Conservation (phyloP, 257 asterid genomes). For the Fraxinus pennsylvanica region DNA sequence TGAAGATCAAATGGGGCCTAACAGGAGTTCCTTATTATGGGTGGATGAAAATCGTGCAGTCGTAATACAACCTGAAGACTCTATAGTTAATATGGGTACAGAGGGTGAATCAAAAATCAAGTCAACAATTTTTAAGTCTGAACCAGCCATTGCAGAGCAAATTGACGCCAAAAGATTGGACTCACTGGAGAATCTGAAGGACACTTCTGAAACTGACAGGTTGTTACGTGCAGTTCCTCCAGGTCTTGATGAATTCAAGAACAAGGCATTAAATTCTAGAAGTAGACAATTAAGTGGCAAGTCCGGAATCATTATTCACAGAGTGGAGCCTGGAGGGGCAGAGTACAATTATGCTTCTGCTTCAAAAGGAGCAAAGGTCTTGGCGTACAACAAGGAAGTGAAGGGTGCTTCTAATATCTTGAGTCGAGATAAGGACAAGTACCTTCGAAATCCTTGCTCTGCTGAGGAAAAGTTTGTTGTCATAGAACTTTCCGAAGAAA, state of each 20-base stretch:
- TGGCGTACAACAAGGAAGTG: conserved; percentile 87
- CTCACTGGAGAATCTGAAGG: conserved; percentile 34
- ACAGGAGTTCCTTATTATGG: conserved; percentile 28
- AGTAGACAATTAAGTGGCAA: conserved; percentile 41
- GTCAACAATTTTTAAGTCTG: conserved; percentile 25
- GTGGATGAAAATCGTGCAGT: conserved; percentile 32
- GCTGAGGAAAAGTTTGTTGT: conserved; percentile 82
- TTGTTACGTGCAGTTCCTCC: conserved; percentile 48
- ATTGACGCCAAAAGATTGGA: conserved; percentile 34
- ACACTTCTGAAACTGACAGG: conserved; percentile 40
- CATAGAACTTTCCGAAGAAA: conserved; percentile 93
- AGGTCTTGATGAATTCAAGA: conserved; percentile 82
- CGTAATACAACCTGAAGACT: conserved; percentile 29
- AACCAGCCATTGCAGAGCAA: conserved; percentile 36
- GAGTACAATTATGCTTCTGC: conserved; percentile 93
- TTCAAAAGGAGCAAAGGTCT: conserved; percentile 91
- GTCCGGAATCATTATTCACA: conserved; percentile 63
- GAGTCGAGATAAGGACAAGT: conserved; percentile 81
- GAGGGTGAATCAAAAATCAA: conserved; percentile 30
- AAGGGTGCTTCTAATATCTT: conserved; percentile 92
- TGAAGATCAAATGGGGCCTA: conserved; percentile 36
- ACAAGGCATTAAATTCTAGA: conserved; percentile 62
- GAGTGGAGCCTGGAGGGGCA: conserved; percentile 90
- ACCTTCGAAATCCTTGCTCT: conserved; percentile 95
- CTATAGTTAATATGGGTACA: conserved; percentile 17